Evolutionary conservation across 1,284 basidiomycete genomes (phyloP).

Genomic region (Leccinum angustisporum): DNA sequence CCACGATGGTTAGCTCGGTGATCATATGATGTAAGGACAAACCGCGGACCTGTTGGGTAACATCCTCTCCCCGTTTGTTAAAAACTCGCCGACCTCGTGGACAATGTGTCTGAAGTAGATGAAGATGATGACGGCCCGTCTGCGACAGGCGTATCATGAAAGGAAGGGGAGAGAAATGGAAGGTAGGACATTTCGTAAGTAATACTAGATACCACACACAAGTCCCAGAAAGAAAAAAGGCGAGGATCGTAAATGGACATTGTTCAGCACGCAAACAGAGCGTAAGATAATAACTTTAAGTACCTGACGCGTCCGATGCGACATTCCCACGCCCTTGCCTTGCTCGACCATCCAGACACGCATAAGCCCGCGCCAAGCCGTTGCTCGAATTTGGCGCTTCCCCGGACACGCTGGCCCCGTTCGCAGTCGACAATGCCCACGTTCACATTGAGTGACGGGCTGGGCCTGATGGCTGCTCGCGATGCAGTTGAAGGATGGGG

Average conservation of each 20-base stretch:
- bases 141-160: constrained; percentile 27
- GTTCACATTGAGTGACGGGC: not conserved
- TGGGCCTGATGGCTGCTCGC: too few species aligned
- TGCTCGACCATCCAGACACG: not conserved
- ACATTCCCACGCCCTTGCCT: too few species aligned
- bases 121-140: constrained; percentile 38
- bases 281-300: not conserved
- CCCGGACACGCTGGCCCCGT: not conserved
- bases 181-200: constrained; percentile 68
- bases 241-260: constrained; percentile 17
- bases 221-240: constrained; percentile 17
- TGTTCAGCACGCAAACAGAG: constrained; percentile 12
- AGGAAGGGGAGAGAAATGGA: constrained; percentile 61
- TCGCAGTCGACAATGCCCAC: not conserved
- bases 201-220: constrained; percentile 33
- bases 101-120: constrained; percentile 36
- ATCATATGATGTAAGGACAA: constrained; percentile 25
- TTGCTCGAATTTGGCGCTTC: not conserved
- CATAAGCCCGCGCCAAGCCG: not conserved
- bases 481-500: too few species aligned
- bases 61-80: constrained; percentile 42
- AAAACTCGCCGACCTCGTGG: constrained; percentile 46
- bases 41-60: constrained; percentile 27
- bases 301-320: not conserved
- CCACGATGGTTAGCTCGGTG: constrained; percentile 16